Percentiles rank a stretch among this genome's conserved stretches.
Evolutionary conservation across 306 rosid species (phyloP).

Genomic region (Sechiopsis laciniata): DNA sequence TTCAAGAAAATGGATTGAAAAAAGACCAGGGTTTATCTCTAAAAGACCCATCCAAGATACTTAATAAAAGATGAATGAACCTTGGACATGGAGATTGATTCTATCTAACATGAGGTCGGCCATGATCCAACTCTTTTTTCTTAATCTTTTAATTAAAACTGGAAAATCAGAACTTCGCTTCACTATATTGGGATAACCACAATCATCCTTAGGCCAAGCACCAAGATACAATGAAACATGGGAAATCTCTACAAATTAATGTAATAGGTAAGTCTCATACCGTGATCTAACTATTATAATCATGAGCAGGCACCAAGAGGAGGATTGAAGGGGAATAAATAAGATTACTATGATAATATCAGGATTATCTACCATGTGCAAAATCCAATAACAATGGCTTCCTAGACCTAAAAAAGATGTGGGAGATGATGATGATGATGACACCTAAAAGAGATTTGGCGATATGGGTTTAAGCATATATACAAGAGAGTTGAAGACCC

Average conservation of each 20-base stretch:
- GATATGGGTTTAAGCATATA: slow-evolving; percentile 11
- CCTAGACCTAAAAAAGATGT: slow-evolving; percentile 11
- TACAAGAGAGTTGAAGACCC: background rate
- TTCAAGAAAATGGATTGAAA: background rate
- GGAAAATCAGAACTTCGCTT: no score
- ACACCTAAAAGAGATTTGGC: background rate
- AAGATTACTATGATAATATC: background rate
- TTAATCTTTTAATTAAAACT: no score
- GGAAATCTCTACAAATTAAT: no score
- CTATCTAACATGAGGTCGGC: no score
- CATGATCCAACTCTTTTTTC: background rate
- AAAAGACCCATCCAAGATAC: background rate
- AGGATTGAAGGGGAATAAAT: background rate
- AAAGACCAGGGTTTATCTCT: background rate
- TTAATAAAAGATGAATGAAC: background rate
- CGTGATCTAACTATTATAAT: background rate
- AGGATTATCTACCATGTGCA: background rate
- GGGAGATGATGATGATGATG: slow-evolving; percentile 6
- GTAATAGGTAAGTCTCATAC: no score
- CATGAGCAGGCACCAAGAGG: background rate
- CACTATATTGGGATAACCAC: no score
- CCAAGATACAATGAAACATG: no score
- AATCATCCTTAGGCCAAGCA: no score
- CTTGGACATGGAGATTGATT: background rate
- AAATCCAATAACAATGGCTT: background rate